phyloP scores from a whole-genome alignment of 202 grass and related monocot species.

The Alloteropsis angusta region DNA sequence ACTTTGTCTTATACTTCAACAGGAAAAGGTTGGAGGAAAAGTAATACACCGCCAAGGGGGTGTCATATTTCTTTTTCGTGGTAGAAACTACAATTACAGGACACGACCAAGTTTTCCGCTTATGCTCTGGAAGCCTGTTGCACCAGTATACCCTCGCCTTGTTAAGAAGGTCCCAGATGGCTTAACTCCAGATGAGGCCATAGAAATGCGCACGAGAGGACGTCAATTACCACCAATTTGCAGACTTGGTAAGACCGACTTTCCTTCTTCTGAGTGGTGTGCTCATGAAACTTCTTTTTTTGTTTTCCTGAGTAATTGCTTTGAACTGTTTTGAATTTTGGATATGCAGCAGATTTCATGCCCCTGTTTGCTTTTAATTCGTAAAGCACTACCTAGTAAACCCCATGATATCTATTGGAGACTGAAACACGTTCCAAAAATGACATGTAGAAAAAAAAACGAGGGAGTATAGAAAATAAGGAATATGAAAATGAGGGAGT shows the following conservation, averaged over 20 bases:
- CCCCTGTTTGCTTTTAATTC: not conserved
- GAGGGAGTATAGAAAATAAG: not conserved
- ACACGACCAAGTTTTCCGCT: slow-evolving; percentile 68
- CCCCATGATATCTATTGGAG: not conserved
- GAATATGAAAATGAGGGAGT: not conserved
- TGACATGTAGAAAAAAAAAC: not conserved
- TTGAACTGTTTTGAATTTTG: not conserved
- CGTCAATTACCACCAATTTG: slow-evolving; percentile 52
- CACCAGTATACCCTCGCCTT: slow-evolving; percentile 79
- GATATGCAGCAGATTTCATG: not conserved
- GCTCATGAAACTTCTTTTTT: not conserved
- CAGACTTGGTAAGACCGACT: slow-evolving; percentile 57
- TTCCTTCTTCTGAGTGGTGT: not conserved
- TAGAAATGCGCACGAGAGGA: slow-evolving; percentile 51
- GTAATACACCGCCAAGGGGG: slow-evolving; percentile 74
- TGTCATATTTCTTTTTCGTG: slow-evolving; percentile 82
- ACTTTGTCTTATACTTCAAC: slow-evolving; percentile 20
- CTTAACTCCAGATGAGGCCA: slow-evolving; percentile 63
- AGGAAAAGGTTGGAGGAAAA: slow-evolving; percentile 90
- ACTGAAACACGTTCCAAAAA: not conserved
- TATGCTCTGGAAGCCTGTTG: slow-evolving; percentile 86
- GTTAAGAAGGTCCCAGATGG: slow-evolving; percentile 63
- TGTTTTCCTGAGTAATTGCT: not conserved
- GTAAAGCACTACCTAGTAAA: not conserved
- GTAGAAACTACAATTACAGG: slow-evolving; percentile 83